Percentiles rank a stretch among this genome's conserved stretches.
These are phyloP conservation scores for Davidsoniella eucalypti DNA, from an alignment of 2,329 filamentous ascomycete genomes.

Conservation along the genomic window DNA sequence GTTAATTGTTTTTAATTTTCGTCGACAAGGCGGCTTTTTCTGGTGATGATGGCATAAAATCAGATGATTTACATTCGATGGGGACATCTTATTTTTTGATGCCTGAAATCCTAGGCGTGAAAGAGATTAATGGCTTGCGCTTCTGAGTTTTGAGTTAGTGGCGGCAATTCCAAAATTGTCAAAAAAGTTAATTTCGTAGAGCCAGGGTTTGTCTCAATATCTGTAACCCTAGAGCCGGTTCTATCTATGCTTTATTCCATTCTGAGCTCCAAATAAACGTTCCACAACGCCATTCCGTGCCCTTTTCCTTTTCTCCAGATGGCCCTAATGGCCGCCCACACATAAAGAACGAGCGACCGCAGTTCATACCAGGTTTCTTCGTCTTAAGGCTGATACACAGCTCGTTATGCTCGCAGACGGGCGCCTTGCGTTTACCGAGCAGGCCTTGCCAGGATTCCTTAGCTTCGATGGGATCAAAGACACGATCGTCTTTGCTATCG, in stretches of 20 bases:
- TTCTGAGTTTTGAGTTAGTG: not conserved
- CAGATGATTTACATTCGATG: not conserved
- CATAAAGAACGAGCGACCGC: slow-evolving; percentile 48
- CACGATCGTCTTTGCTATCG: slow-evolving; percentile 12
- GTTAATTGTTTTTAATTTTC: no score
- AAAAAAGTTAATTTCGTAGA: not conserved
- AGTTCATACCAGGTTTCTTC: slow-evolving; percentile 79
- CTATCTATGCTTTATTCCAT: slow-evolving; percentile 24
- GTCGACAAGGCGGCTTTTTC: no score
- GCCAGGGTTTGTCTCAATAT: no score
- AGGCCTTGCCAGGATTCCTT: slow-evolving; percentile 80
- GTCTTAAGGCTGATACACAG: slow-evolving; percentile 70
- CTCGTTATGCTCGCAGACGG: slow-evolving; percentile 76
- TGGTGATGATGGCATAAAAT: not conserved
- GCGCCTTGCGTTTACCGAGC: slow-evolving; percentile 56
- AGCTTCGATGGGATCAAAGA: slow-evolving; percentile 51
- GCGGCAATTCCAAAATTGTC: not conserved
- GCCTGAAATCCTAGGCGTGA: not conserved
- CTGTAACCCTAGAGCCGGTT: not conserved
- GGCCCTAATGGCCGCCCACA: slow-evolving; percentile 63
- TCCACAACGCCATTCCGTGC: slow-evolving; percentile 71
- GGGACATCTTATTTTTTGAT: not conserved
- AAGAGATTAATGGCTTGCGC: not conserved
- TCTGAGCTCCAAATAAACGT: slow-evolving; percentile 64
- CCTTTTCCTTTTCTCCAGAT: slow-evolving; percentile 67